Base-by-base conservation (phyloP, 2,329 filamentous ascomycete genomes). In the Coleophoma eucalyptorum region DNA sequence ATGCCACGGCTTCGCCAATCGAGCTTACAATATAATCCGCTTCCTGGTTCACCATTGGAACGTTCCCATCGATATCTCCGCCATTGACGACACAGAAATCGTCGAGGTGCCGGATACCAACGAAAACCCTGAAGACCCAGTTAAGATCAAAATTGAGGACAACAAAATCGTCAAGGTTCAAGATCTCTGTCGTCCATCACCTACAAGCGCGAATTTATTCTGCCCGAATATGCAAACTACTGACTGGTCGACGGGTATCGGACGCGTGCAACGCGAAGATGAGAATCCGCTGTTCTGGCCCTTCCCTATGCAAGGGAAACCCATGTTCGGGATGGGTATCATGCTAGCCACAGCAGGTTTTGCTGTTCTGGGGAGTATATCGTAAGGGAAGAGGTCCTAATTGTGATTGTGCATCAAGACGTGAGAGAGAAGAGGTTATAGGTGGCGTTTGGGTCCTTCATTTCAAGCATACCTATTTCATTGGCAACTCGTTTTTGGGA, bases 31-130 rank as follows among this genome's bases (percentile, higher is more conserved):
- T 54, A 84, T 85, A 16, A 65, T 85, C 4, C 73, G 75, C 1
- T 83, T 77, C 54, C 67, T 85, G 1, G 77, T 79, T 6, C 73
- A 72, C 54, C 80, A 81, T 55, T 85, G 81, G 81, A 70, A 79
- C 33, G 75, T 84, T 34, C 69, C 80, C 2, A 72, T 81, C 2
- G 69, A 76, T 1, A 69, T 81, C 45, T 61, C 55, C 26, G 55
- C 52, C 19, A 56, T 64, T 11, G 62, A 64, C n/a, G 54, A 65
- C 19, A 62, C 56, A 1, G 57, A 59, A 1, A 62, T 34, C 15
- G 10, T 55, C 2, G 68, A 73, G 20, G 67, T 67, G 4, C 56
- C 72, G 12, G 52, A 54, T 42, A 18, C 38, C 5, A 42, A 5
- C 38, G 32, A 12, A n/a, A 1, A 26, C 10, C 26, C 26, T 8